Conservation (phyloP, 768 basidiomycete genomes). For the Naematelia aurantialba region DNA sequence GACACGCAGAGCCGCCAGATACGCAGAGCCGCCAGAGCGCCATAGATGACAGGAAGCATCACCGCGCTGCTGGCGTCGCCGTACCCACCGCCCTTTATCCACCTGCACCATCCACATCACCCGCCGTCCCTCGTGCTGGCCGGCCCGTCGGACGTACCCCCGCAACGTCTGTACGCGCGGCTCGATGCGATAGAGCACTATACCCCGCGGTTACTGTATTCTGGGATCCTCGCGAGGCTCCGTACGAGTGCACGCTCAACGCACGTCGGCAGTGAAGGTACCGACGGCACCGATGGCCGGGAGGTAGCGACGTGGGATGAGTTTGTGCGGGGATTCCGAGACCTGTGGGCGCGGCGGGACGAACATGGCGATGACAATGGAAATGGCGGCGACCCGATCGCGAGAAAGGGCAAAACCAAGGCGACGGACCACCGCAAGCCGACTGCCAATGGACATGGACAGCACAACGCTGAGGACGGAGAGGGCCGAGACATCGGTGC, state of each 20-base stretch:
- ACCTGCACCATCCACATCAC: slow-evolving; percentile 49
- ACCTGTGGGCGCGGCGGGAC: not conserved
- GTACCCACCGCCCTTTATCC: slow-evolving; percentile 38
- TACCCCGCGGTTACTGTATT: slow-evolving; percentile 28
- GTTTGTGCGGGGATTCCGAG: slow-evolving; percentile 16
- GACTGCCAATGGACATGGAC: slow-evolving; percentile 13
- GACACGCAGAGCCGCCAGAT: too few species aligned
- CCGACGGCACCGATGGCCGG: too few species aligned
- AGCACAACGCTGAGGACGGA: slow-evolving; percentile 13
- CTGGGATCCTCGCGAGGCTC: slow-evolving; percentile 24
- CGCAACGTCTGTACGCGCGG: slow-evolving; percentile 1
- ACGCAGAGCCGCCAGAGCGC: too few species aligned
- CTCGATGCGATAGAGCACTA: slow-evolving; percentile 31
- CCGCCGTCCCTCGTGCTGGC: slow-evolving; percentile 20
- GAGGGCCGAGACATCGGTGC: not conserved
- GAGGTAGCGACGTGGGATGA: slow-evolving; percentile 33
- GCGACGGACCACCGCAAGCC: slow-evolving; percentile 20
- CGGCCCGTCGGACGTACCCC: not conserved
- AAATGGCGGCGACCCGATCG: not conserved
- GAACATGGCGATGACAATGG: not conserved
- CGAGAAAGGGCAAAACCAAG: not conserved
- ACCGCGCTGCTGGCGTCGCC: slow-evolving; percentile 19
- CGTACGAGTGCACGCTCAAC: too few species aligned
- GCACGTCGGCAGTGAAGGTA: not conserved
- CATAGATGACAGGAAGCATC: slow-evolving; percentile 16